Evolutionary conservation across 116 monocot species (phyloP).

Genomic region (Phalaenopsis hybrid): DNA sequence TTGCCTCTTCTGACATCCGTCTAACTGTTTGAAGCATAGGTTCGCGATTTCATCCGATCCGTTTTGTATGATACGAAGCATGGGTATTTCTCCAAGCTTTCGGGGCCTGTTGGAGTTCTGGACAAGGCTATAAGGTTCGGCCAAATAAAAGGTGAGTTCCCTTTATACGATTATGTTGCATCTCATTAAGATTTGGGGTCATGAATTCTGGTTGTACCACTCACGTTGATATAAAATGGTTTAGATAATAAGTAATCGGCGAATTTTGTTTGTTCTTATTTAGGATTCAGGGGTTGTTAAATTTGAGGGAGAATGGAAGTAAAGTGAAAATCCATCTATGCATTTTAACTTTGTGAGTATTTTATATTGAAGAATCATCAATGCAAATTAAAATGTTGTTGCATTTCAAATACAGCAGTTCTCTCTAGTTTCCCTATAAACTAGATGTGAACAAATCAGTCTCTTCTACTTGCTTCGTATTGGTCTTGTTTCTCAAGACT

Average conservation of each 20-base stretch:
- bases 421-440: not conserved
- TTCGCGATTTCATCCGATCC: slow-evolving; percentile 76
- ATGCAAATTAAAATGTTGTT: not conserved
- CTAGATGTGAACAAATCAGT: not conserved
- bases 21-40: slow-evolving; percentile 34
- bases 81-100: slow-evolving; percentile 85
- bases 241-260: not conserved
- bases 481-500: no score
- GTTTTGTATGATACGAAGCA: slow-evolving; percentile 79
- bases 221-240: not conserved
- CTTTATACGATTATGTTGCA: not conserved
- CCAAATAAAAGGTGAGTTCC: slow-evolving; percentile 61
- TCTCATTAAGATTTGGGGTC: not conserved
- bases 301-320: not conserved
- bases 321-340: not conserved
- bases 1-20: not conserved
- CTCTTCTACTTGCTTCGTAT: not conserved
- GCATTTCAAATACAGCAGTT: not conserved
- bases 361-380: not conserved
- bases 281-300: not conserved
- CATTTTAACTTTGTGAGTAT: not conserved
- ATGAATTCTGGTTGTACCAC: not conserved
- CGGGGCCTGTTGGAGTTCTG: slow-evolving; percentile 81
- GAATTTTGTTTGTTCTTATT: not conserved
- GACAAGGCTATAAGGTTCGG: slow-evolving; percentile 79